Base-by-base conservation (phyloP, 2,329 filamentous ascomycete genomes). In the Dryadomyces quercus-mongolicae region DNA sequence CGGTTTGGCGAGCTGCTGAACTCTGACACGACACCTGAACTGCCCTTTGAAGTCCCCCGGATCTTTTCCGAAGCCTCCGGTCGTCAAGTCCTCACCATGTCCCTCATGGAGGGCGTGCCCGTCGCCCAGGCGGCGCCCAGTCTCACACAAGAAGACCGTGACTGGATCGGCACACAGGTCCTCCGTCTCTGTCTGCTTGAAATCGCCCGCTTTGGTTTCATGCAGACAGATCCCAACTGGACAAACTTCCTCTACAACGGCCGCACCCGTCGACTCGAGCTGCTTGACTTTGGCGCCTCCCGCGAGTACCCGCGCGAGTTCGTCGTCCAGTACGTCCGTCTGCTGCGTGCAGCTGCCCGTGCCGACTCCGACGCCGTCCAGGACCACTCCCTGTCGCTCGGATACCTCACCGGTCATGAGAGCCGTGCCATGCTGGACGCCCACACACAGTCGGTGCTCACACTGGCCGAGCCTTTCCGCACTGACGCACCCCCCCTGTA, bases 191-290 rank as follows among this genome's bases (percentile, higher is more conserved):
- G 90, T 66, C 78, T 97, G 43, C 85, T 91, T 56, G 93, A 97
- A 71, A 92, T 97, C 62, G 85, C 85, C 59, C 89, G 95, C 69
- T 97, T 96, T 79, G 84, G 78, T 57, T 97, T 95, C 73, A 98
- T 98, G 93, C 93, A 98, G 71, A 98, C 93, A 5, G 93, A 98
- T 66, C 93, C 93, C 44, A 98, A 98, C 74, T 98, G 93, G 93
- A 97, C 92, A 38, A 98, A 98, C 70, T 98, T 98, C 68, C 76
- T 97, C 20, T 98, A 89, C 75, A 93, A 97, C 62, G 73, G 82
- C 1, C 62, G 73, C 20, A 81, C 77, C 4, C 73, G 82, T 62
- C 86, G 82, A 64, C 83, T 98, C 15, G 91, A 95, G 68, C 80
- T 98, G 1, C 82, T 98, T 52, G 94, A 98, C 70, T 98, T 98